Evolutionary conservation across 495 filamentous ascomycete genomes (phyloP).

Genomic region (Annulohypoxylon maeteangense): DNA sequence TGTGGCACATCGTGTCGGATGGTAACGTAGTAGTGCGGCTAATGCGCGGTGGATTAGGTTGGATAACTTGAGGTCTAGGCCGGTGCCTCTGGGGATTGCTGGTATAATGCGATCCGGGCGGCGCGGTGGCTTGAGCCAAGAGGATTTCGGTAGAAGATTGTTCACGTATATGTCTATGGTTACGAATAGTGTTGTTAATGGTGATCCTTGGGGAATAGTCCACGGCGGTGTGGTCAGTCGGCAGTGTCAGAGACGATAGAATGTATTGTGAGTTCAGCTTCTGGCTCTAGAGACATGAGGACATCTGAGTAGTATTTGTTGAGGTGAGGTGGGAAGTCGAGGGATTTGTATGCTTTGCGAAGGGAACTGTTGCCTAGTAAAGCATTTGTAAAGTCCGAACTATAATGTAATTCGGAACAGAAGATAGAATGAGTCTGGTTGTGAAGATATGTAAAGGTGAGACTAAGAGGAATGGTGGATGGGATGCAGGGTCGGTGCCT

Average conservation of each 20-base stretch:
- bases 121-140: slow-evolving; percentile 12
- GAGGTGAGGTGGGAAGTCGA: slow-evolving; percentile 26
- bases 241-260: slow-evolving; percentile 55
- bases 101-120: slow-evolving; percentile 29
- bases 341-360: slow-evolving; percentile 35
- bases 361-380: slow-evolving; percentile 29
- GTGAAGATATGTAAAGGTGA: slow-evolving; percentile 21
- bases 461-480: slow-evolving; percentile 15
- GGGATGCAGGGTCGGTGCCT: slow-evolving; percentile 35
- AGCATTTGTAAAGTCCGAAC: slow-evolving; percentile 20
- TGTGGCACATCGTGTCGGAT: slow-evolving; percentile 56
- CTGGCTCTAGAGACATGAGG: slow-evolving; percentile 57
- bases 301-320: slow-evolving; percentile 42
- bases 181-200: slow-evolving; percentile 48
- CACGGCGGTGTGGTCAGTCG: slow-evolving; percentile 50
- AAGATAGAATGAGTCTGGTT: not conserved
- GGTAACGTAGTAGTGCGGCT: slow-evolving; percentile 40
- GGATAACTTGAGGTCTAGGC: slow-evolving; percentile 29
- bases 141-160: slow-evolving; percentile 33
- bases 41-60: slow-evolving; percentile 43
- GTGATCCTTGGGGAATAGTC: slow-evolving; percentile 41
- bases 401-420: not conserved
- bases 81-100: slow-evolving; percentile 30
- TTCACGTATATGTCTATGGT: slow-evolving; percentile 34
- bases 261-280: slow-evolving; percentile 47